A percentile compares a stretch with the other conserved stretches of the same genome.
Conservation (phyloP, 495 filamentous ascomycete genomes). For the Acidiella bohemica region DNA sequence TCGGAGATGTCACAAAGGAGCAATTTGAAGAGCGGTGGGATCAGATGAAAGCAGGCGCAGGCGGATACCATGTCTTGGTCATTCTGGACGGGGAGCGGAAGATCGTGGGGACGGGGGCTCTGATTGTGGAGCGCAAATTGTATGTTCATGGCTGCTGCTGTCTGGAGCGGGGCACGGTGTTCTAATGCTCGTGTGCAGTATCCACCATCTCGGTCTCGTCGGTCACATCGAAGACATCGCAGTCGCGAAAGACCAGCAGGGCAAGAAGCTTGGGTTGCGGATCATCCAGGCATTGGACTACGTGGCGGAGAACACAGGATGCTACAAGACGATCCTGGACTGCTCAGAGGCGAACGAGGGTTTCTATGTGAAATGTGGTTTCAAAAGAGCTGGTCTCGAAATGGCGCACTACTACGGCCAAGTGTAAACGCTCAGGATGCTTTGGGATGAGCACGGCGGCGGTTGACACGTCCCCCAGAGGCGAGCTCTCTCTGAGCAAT, state of each 20-base stretch:
- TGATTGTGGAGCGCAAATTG: constrained; percentile 83
- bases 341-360: constrained; percentile 81
- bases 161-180: constrained; percentile 3
- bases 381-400: constrained; percentile 80
- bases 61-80: constrained; percentile 69
- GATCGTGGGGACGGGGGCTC: constrained; percentile 73
- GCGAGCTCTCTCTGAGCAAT: no score
- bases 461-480: no score
- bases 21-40: constrained; percentile 68
- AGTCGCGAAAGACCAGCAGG: constrained; percentile 83
- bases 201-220: constrained; percentile 61
- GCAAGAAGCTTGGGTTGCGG: constrained; percentile 84
- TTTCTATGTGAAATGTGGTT: constrained; percentile 98
- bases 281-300: constrained; percentile 91
- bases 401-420: constrained; percentile 89
- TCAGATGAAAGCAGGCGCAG: constrained; percentile 65
- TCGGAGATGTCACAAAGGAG: constrained; percentile 70
- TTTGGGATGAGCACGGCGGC: no score
- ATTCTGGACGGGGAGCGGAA: constrained; percentile 56
- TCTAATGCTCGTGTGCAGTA: constrained; percentile 38
- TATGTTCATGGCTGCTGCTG: constrained; percentile 30
- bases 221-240: constrained; percentile 98
- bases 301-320: constrained; percentile 70
- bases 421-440: not conserved
- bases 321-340: constrained; percentile 78